phyloP scores from a whole-genome alignment of 2,329 filamentous ascomycete genomes.

The Hortaea werneckii region DNA sequence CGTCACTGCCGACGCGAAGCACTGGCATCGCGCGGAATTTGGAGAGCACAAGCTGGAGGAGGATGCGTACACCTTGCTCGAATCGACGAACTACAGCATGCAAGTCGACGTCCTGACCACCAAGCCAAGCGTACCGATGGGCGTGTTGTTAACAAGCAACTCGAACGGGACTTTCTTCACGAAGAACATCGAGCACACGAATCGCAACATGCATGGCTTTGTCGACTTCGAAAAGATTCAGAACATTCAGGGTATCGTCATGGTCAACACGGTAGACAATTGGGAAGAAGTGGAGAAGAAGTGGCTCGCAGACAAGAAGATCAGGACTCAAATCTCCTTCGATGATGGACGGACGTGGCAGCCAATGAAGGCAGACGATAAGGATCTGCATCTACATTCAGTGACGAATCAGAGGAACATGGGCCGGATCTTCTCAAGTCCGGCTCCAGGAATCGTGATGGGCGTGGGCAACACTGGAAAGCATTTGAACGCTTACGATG shows the following conservation, averaged over 20 bases:
- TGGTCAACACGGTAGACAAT: slow-evolving; percentile 85
- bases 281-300: slow-evolving; percentile 61
- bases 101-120: slow-evolving; percentile 85
- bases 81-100: slow-evolving; percentile 96
- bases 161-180: slow-evolving; percentile 96
- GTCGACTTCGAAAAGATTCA: slow-evolving; percentile 95
- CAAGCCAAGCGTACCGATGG: slow-evolving; percentile 54
- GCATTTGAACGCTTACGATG: slow-evolving; percentile 55
- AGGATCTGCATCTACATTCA: slow-evolving; percentile 77
- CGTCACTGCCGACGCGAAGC: slow-evolving; percentile 70
- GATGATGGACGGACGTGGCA: slow-evolving; percentile 88
- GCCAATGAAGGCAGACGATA: slow-evolving; percentile 53
- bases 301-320: slow-evolving; percentile 48
- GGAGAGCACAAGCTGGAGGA: slow-evolving; percentile 75
- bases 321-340: slow-evolving; percentile 79
- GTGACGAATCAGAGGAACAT: slow-evolving; percentile 75
- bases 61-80: slow-evolving; percentile 80
- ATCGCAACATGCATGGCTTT: slow-evolving; percentile 62
- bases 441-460: slow-evolving; percentile 87
- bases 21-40: slow-evolving; percentile 90
- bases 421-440: slow-evolving; percentile 84
- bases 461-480: slow-evolving; percentile 84
- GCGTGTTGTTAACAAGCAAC: slow-evolving; percentile 87
- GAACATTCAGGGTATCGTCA: slow-evolving; percentile 81
- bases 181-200: slow-evolving; percentile 83